Base-by-base conservation (phyloP, 2,329 filamentous ascomycete genomes). In the Epicoccum nigrum region DNA sequence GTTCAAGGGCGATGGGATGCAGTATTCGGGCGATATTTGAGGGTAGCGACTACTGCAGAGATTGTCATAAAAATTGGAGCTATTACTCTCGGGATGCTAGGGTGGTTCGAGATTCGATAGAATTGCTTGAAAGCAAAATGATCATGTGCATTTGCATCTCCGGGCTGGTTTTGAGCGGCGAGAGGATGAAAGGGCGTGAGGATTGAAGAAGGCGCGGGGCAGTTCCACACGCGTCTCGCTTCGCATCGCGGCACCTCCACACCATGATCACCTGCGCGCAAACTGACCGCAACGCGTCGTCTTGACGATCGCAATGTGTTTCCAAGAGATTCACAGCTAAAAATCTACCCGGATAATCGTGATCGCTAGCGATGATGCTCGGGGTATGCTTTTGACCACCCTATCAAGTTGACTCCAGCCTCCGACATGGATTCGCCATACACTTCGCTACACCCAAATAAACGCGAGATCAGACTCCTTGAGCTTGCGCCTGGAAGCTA, bases 1-100 rank as follows among this genome's bases (percentile, higher is more conserved):
- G 12, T 83, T 86, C 55, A 69, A 70, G 42, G 55, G 59, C 15
- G 25, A 17, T 3, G 54, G 52, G n/a, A 46, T 43, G 20, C 45
- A 44, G 45, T 65, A 63, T 50, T 42, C 40, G 7, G 62, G 58
- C 0, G 58, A 61, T 43, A 41, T 58, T 9, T 56, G 33, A 49
- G 12, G 11, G n/a, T 16, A 27, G 8, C 34, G 23, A n/a, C 2
- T 32, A 7, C 12, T 11, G 8, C 7, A 19, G 4, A 7, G 7
- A 9, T 17, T 34, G 23, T 25, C 9, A 1, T 3, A 25, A 9
- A 7, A 25, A 4, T 25, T 6, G 23, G 23, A 25, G 9, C 6
- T 9, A 25, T 25, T 25, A 9, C 6, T 25, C 3, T 25, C 9
- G 6, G 23, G 6, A n/a, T n/a, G n/a, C n/a, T n/a, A n/a, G n/a